Conservation (phyloP, 2,329 filamentous ascomycete genomes). For the Paraphoma chrysanthemicola region DNA sequence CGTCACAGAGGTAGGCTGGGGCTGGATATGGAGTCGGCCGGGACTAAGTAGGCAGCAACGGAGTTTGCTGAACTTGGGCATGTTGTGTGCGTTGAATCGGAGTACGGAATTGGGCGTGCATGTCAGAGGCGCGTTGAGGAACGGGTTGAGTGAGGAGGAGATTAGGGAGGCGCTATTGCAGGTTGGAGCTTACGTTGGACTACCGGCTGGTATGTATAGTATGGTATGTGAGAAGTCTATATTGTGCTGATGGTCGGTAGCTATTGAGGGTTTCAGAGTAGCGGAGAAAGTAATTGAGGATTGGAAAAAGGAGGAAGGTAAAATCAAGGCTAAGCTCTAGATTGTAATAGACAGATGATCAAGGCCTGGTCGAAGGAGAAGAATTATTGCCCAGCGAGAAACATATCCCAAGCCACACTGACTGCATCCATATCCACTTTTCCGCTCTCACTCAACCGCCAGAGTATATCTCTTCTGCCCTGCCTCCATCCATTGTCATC, state of each 20-base stretch:
- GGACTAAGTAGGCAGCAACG: slow-evolving; percentile 50
- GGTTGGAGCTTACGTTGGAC: slow-evolving; percentile 48
- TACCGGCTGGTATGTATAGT: slow-evolving; percentile 26
- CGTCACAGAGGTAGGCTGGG: slow-evolving; percentile 68
- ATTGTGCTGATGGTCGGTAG: background rate
- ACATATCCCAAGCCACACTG: slow-evolving; percentile 28
- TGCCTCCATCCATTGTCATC: background rate
- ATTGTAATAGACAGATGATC: background rate
- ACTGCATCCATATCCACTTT: slow-evolving; percentile 26
- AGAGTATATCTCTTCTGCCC: slow-evolving; percentile 13
- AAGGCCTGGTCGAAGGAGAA: background rate
- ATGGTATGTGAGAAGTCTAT: background rate
- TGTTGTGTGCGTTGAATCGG: slow-evolving; percentile 65
- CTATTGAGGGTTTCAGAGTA: slow-evolving; percentile 56
- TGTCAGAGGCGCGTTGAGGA: slow-evolving; percentile 65
- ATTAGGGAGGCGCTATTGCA: slow-evolving; percentile 60
- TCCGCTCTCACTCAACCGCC: slow-evolving; percentile 14
- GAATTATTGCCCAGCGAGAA: slow-evolving; percentile 16
- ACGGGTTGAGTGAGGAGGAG: slow-evolving; percentile 65
- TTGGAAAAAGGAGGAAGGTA: slow-evolving; percentile 46
- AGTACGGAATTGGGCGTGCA: slow-evolving; percentile 64
- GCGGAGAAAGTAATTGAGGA: slow-evolving; percentile 55
- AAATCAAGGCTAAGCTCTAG: slow-evolving; percentile 17
- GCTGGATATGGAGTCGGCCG: slow-evolving; percentile 65
- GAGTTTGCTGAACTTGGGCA: slow-evolving; percentile 66